These are phyloP conservation scores for Rhodotorula sp. DNA, from an alignment of 1,284 basidiomycete species.

Conservation along the genomic window DNA sequence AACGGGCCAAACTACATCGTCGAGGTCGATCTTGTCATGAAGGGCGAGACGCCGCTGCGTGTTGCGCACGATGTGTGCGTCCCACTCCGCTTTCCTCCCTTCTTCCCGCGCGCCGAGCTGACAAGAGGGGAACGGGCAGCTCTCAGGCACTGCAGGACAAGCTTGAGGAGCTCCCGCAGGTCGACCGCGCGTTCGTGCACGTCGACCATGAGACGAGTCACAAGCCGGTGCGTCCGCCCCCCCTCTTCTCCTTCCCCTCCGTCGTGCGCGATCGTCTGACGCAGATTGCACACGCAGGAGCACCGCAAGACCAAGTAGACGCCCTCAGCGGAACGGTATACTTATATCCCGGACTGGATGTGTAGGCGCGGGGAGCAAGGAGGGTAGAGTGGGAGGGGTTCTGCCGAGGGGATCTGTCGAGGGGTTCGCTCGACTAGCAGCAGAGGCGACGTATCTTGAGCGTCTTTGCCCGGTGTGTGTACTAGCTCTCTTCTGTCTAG, in stretches of 20 bases:
- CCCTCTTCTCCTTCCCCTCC: no score
- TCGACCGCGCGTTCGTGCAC: slow-evolving; percentile 76
- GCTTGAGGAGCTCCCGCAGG: slow-evolving; percentile 85
- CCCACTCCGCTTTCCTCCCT: background rate
- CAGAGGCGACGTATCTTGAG: no score
- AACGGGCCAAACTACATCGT: slow-evolving; percentile 77
- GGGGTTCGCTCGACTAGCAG: no score
- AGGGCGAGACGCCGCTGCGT: slow-evolving; percentile 82
- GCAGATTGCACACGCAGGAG: slow-evolving; percentile 30
- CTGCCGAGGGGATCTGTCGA: background rate
- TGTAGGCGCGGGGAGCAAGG: no score
- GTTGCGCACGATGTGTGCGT: slow-evolving; percentile 73
- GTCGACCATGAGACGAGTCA: slow-evolving; percentile 91
- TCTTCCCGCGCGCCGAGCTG: background rate
- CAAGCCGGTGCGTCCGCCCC: slow-evolving; percentile 57
- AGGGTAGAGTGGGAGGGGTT: background rate
- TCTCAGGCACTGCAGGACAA: slow-evolving; percentile 91
- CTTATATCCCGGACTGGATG: no score
- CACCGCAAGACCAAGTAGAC: slow-evolving; percentile 41
- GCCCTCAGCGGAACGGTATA: no score
- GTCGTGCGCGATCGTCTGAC: no score
- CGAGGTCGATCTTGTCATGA: slow-evolving; percentile 93
- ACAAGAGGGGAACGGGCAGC: slow-evolving; percentile 50
- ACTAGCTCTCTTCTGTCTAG: no score
- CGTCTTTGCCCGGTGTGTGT: no score